Percentiles rank a stretch among this genome's conserved stretches.
These are phyloP conservation scores for Hypoxylon sp. DNA, from an alignment of 2,329 filamentous ascomycete species.

Conservation along the genomic window DNA sequence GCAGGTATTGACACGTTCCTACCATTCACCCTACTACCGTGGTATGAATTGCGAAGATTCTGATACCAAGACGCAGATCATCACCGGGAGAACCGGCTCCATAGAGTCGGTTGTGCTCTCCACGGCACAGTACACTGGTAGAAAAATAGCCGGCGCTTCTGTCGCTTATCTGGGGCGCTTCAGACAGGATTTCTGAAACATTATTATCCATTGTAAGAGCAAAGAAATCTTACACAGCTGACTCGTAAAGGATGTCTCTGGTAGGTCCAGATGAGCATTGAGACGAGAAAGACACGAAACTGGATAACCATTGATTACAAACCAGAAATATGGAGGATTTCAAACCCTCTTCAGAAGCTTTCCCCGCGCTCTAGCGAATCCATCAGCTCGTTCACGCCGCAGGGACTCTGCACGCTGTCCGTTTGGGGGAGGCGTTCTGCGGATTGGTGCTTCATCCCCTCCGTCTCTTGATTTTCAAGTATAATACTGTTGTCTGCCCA, in stretches of 20 bases:
- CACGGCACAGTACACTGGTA: conserved; percentile 8
- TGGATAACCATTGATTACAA: conserved; percentile 22
- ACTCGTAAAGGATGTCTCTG: background rate
- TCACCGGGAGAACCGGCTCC: conserved; percentile 40
- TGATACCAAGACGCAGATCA: conserved; percentile 36
- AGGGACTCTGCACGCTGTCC: conserved; percentile 19
- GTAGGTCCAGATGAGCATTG: conserved; percentile 9
- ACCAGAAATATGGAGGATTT: conserved; percentile 14
- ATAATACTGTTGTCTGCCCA: conserved; percentile 27
- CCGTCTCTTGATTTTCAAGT: conserved; percentile 18
- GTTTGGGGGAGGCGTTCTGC: conserved; percentile 12
- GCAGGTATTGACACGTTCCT: conserved; percentile 40
- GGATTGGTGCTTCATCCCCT: conserved; percentile 11
- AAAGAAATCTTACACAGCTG: conserved; percentile 3
- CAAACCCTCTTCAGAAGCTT: conserved; percentile 15
- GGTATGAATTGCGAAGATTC: conserved; percentile 25
- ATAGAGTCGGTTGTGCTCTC: conserved; percentile 28
- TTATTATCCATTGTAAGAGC: conserved; percentile 6
- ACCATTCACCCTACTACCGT: conserved; percentile 38
- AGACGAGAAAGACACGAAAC: conserved; percentile 4
- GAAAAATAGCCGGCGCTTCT: conserved; percentile 24
- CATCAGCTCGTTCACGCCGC: conserved; percentile 35
- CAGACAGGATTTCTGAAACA: conserved; percentile 17
- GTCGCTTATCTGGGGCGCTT: conserved; percentile 16
- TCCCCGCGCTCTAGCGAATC: conserved; percentile 35